These are phyloP conservation scores for Globisporangium polare DNA, from an alignment of 352 stramenopile species.

Conservation along the genomic window DNA sequence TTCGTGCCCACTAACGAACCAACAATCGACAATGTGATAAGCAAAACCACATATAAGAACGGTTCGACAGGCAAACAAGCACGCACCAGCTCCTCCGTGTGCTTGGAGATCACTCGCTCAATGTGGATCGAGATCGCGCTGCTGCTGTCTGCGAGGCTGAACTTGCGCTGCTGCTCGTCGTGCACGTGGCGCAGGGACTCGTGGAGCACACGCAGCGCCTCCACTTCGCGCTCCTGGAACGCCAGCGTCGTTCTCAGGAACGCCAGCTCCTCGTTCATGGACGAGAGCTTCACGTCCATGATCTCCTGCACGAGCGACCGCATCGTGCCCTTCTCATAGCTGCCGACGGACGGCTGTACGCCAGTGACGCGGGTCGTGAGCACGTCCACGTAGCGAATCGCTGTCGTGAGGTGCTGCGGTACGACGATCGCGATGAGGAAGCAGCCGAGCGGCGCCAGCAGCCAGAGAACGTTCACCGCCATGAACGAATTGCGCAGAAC, in stretches of 20 bases:
- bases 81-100: conserved; percentile 61
- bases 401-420: conserved; percentile 61
- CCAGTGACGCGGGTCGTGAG: conserved; percentile 43
- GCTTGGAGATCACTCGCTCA: conserved; percentile 57
- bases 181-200: conserved; percentile 51
- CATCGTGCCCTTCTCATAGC: conserved; percentile 54
- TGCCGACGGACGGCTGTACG: conserved; percentile 15
- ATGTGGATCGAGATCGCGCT: conserved; percentile 65
- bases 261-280: conserved; percentile 50
- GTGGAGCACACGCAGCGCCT: conserved; percentile 51
- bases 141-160: conserved; percentile 50
- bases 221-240: conserved; percentile 54
- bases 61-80: too few species aligned
- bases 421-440: conserved; percentile 69
- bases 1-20: conserved; percentile 40
- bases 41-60: background rate
- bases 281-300: conserved; percentile 57
- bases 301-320: conserved; percentile 62
- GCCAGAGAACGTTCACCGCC: conserved; percentile 70
- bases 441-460: conserved; percentile 62
- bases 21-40: too few species aligned
- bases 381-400: conserved; percentile 67
- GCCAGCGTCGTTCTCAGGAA: conserved; percentile 46
- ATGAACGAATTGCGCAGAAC: conserved; percentile 69
- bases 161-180: conserved; percentile 52